These are phyloP conservation scores for Nicotiana otophora DNA, from an alignment of 257 asterid genomes.

Conservation along the genomic window DNA sequence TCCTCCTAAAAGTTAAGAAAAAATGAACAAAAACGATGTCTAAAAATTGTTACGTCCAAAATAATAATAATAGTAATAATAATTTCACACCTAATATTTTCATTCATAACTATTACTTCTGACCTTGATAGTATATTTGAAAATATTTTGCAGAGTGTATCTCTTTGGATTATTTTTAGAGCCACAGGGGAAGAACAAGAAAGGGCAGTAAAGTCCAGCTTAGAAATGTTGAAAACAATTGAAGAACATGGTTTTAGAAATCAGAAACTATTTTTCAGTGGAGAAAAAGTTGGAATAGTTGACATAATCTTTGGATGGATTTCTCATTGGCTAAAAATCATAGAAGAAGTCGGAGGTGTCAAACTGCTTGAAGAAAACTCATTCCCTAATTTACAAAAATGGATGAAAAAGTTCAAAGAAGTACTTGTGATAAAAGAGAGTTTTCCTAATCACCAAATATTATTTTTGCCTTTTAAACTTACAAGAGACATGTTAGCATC, in stretches of 20 bases:
- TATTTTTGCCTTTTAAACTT: slow-evolving; percentile 8
- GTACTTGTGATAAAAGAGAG: slow-evolving; percentile 2
- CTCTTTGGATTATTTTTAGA: slow-evolving; percentile 6
- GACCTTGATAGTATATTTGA: not conserved
- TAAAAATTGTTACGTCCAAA: no score
- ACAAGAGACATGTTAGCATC: not conserved
- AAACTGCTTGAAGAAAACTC: not conserved
- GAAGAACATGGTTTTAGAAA: slow-evolving; percentile 4
- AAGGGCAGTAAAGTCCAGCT: slow-evolving; percentile 7
- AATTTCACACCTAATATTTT: no score
- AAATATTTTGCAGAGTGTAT: not conserved
- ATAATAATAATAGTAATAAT: no score
- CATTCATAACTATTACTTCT: no score
- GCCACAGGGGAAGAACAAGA: slow-evolving; percentile 12
- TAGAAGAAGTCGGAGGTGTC: slow-evolving; percentile 8
- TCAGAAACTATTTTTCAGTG: slow-evolving; percentile 8
- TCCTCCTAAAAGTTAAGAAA: no score
- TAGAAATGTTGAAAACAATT: slow-evolving; percentile 11
- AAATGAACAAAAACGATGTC: no score
- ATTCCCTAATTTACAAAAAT: slow-evolving; percentile 6
- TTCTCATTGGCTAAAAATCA: slow-evolving; percentile 6
- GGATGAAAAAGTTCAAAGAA: slow-evolving; percentile 15
- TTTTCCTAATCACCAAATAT: not conserved
- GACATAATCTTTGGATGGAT: slow-evolving; percentile 18
- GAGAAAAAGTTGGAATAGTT: slow-evolving; percentile 9